Conservation (phyloP, 1,284 basidiomycete species). For the Boletus subluridellus region DNA sequence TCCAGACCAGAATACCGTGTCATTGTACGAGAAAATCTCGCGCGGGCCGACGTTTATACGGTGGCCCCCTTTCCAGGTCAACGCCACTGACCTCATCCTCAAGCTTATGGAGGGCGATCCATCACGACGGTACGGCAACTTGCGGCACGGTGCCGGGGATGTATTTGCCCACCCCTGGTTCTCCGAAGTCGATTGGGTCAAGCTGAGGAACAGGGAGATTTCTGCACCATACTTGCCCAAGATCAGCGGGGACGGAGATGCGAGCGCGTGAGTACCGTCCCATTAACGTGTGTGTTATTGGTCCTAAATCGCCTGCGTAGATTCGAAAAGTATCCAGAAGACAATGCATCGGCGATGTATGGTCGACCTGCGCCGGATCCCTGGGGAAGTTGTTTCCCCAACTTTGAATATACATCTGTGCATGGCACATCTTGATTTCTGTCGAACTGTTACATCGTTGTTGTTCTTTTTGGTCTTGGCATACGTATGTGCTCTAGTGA, state of each 20-base stretch:
- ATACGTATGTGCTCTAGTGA: slow-evolving; percentile 12
- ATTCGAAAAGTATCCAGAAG: slow-evolving; percentile 75
- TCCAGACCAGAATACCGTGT: slow-evolving; percentile 60
- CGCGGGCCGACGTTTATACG: slow-evolving; percentile 72
- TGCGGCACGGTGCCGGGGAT: slow-evolving; percentile 89
- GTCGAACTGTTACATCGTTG: background rate
- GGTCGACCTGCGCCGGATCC: slow-evolving; percentile 55
- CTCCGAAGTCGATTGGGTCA: slow-evolving; percentile 92
- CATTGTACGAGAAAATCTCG: slow-evolving; percentile 78
- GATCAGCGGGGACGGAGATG: slow-evolving; percentile 82
- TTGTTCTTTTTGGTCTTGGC: slow-evolving; percentile 8
- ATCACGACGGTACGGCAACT: slow-evolving; percentile 89
- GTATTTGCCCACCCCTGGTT: slow-evolving; percentile 98
- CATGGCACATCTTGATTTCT: slow-evolving; percentile 35
- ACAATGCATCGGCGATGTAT: slow-evolving; percentile 57
- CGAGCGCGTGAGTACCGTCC: slow-evolving; percentile 72
- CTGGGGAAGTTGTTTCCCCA: slow-evolving; percentile 58
- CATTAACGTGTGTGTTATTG: background rate
- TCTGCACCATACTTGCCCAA: slow-evolving; percentile 94
- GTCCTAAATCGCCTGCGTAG: slow-evolving; percentile 36
- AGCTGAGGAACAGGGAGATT: slow-evolving; percentile 81
- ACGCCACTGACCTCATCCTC: slow-evolving; percentile 86
- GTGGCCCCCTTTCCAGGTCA: slow-evolving; percentile 87
- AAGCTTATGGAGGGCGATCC: slow-evolving; percentile 90
- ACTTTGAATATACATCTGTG: slow-evolving; percentile 55